Evolutionary conservation across 1,139 yeast genomes (phyloP), one percentile per base, ranked within the genome.

Genomic region (Pichia sp.): DNA sequence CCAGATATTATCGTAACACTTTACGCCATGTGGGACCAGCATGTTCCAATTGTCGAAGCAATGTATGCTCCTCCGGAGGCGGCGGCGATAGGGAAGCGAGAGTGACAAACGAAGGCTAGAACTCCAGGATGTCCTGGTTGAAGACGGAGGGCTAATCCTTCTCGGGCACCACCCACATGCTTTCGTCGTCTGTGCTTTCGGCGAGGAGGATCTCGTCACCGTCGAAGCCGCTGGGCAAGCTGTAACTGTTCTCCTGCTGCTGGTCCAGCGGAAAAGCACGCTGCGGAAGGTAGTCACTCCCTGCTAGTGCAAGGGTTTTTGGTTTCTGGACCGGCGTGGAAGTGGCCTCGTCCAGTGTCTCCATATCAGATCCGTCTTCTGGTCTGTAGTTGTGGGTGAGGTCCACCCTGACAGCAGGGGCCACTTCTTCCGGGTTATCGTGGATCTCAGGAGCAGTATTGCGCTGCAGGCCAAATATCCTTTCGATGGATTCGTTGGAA

Each of bases 161-260:
- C 27, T 34, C 38, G n/a, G 52, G 52, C 1, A 33, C 3, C 10
- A 40, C 16, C 53, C 53, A 55, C 48, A 55, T 20, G 4, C 36
- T n/a, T 12, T 49, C 53, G 36, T 55, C 58, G 36, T 52, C 55
- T 2, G 58, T 55, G 38, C 47, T 50, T 29, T 55, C 58, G 2
- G 55, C 58, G 6, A 55, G 24, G 2, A 52, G 20, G 12, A 52
- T 38, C 2, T 31, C 55, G 29, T 33, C 36, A n/a, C 50, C 49
- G 6, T 53, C 50, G 42, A 31, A 53, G 16, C 45, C 40, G 14
- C 33, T 14, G 5, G 55, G 55, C 4, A 49, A 12, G 31, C 46
- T 38, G 14, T 10, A 46, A 12, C 46, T 45, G 5, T 45, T 48
- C 12, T 29, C 40, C 3, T 36, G 40, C 16, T 14, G 24, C 3